Conservation (phyloP, 2,329 filamentous ascomycete genomes). For the Arachnomyces sp. region DNA sequence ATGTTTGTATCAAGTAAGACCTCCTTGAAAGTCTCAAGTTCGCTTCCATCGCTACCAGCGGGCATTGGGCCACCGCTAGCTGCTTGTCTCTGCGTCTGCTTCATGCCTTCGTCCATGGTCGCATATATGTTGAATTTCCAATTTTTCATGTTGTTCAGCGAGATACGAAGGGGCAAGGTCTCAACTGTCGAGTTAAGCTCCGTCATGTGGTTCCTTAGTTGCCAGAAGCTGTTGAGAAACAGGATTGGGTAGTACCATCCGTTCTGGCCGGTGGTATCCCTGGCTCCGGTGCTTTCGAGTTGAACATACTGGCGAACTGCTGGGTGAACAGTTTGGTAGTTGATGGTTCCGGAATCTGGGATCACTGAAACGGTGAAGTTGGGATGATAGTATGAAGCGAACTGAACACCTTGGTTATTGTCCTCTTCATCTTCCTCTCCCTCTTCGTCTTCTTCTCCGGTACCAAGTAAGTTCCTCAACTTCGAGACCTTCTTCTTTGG, state of each 20-base stretch:
- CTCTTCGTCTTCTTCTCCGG: constrained; percentile 39
- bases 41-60: constrained; percentile 76
- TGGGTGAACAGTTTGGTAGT: constrained; percentile 59
- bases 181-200: constrained; percentile 84
- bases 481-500: constrained; percentile 85
- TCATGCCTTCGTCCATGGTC: constrained; percentile 77
- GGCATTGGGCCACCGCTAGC: constrained; percentile 64
- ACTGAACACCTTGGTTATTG: constrained; percentile 54
- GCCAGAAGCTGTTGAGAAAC: constrained; percentile 96
- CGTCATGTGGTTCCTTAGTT: constrained; percentile 83
- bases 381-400: constrained; percentile 86
- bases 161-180: constrained; percentile 70
- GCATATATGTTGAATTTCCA: constrained; percentile 89
- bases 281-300: constrained; percentile 69
- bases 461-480: constrained; percentile 70
- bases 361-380: constrained; percentile 88
- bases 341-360: constrained; percentile 64
- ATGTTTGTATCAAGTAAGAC: constrained; percentile 90
- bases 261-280: constrained; percentile 77
- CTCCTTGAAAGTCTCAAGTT: constrained; percentile 96
- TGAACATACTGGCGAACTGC: constrained; percentile 69
- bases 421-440: constrained; percentile 41
- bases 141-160: constrained; percentile 68
- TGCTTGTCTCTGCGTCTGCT: constrained; percentile 69
- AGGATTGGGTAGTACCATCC: constrained; percentile 89